Base-by-base conservation (phyloP, 192 early-diverging fungal genomes). In the Haplosporangium gracile region DNA sequence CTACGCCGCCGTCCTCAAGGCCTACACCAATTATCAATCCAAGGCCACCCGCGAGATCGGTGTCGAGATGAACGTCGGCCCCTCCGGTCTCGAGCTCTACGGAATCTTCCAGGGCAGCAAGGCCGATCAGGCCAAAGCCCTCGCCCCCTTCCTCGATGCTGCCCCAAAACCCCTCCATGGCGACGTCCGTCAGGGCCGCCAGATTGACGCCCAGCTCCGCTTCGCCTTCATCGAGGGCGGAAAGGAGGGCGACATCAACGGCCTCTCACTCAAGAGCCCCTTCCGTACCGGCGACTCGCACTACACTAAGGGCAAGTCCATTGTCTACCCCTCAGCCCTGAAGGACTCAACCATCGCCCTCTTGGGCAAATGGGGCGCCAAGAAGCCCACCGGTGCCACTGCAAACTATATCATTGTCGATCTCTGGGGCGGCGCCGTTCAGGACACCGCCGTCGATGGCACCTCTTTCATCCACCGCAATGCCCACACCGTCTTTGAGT, bases 391-490 rank as follows among this genome's bases (percentile, higher is more conserved):
- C 34, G 79, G 82, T 15, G n/a, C 65, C 26, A 77, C 73, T 0
- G 77, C 73, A 53, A 77, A 79, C 70, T 88, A 82, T 45, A 70
- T 89, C n/a, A 85, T 89, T 65, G 80, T 89, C 53, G 85, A 88
- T 74, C 68, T 89, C 69, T 89, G 85, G 82, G 82, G 85, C 15
- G 85, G 89, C 20, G 80, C 79, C 8, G 74, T 85, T 13, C 40
- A 63, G 26, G 70, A 74, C 18, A 47, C 72, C 34, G 24, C 78
- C 13, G 72, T 60, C 29, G 74, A 73, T 6, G 51, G 77, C 13
- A 89, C 79, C 9, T 76, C 89, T 10, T 89, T 89, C 51, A 72
- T 89, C 24, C 89, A 89, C 70, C 82, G 85, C 10, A 68, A 80
- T 71, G 79, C 72, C 29, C 70, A 83, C 15, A 70, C 79, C n/a